Base-by-base conservation (phyloP, 805 yeast species). In the Yarrowia yakushimensis region DNA sequence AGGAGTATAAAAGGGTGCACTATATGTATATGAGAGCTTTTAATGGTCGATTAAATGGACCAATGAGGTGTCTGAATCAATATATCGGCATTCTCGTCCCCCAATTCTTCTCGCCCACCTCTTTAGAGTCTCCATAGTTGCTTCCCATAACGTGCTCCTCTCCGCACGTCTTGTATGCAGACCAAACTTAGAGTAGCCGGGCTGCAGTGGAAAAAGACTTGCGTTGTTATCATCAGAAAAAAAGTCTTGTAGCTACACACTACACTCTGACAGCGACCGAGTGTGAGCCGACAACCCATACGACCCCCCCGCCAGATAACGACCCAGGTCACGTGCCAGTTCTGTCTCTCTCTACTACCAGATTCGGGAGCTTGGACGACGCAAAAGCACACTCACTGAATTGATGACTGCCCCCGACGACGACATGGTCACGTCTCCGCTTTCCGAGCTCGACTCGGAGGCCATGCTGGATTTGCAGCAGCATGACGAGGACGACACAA, bases 361-460 rank as follows among this genome's bases (percentile, higher is more conserved):
- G 13, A 12, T 17, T 8, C 36, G 17, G 17, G 6, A 31, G 17
- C 36, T 3, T 13, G n/a, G 5, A 15, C n/a, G 12, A 5, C 41
- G 23, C 41, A 9, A 10, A 37, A 9, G 17, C 18, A 22, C 18
- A 22, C 17, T 15, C 17, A 22, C 46, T 12, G 34, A 23, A 34
- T 52, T 52, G 59, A 52, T 52, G 59, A 52, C 59, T 42, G 18
- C 46, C 48, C 18, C 28, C 48, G 61, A 55, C 46, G 48, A 55
- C 61, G 61, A 55, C 61, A 55, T 55, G 61, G 61, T 55, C 48
- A 55, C 61, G 48, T 55, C 61, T n/a, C 61, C 61, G 48, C 61
- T 55, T 4, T 55, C 61, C 27, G 61, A 55, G 48, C 48, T 55
- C 28, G 61, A 55, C 48, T 55, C 61, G 36, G 61, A 55, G 39